Base-by-base conservation (phyloP, 305 asterid species). In the Fraxinus albicans region DNA sequence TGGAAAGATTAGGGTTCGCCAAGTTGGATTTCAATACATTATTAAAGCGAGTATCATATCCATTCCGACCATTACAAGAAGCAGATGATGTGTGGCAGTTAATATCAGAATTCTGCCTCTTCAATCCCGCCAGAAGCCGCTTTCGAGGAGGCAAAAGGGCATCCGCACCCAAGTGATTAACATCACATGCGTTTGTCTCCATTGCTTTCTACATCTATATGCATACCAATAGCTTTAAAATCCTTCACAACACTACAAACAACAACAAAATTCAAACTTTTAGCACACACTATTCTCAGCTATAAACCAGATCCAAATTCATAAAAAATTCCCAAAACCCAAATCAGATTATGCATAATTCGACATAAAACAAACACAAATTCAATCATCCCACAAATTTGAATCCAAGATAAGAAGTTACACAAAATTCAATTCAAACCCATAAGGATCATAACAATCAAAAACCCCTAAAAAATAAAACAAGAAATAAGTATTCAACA, bases 121-220 rank as follows among this genome's bases (percentile, higher is more conserved):
- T 96, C 88, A 96, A 76, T 73, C 97, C 99, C 13, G 99, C 99
- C 35, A 96, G 89, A 80, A 94, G 97, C 58, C 99, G 92, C 87
- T 96, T 96, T 65, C 99, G 91, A 78, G 99, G 99, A 34, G 99
- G 99, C 89, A 96, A 89, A 88, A 89, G 98, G 73, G 97, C 94
- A 91, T 96, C 98, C 40, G 91, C 86, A 81, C 90, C 93, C 90
- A 89, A 91, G 90, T 92, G 89, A 89, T 91, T 91, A 77, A 83
- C 85, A 80, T 90, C 93, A 86, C 94, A 91, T 36, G 87, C 78
- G 85, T 91, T 93, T 53, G 84, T 81, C 79, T 94, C 96, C 96
- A 93, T 93, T 72, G 83, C 86, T 90, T 83, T 87, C 89, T 86
- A 91, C 91, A 90, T 89, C 88, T 81, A 90, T 76, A 81, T 85